These are phyloP conservation scores for Tuber borchii DNA, from an alignment of 495 filamentous ascomycete genomes.

Conservation along the genomic window DNA sequence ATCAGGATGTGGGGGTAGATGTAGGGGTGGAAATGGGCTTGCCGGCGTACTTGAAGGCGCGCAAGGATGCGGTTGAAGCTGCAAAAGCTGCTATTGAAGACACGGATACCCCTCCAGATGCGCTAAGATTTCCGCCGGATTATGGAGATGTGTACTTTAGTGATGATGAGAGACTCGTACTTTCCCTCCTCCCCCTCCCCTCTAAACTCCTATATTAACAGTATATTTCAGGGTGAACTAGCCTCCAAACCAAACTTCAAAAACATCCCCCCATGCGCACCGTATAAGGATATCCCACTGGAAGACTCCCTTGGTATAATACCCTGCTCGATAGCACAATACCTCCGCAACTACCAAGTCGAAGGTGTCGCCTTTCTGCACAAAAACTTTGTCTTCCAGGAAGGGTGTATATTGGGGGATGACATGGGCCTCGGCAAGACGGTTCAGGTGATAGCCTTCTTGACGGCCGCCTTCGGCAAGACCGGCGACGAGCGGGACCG, in stretches of 20 bases:
- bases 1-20: constrained; percentile 6
- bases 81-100: constrained; percentile 48
- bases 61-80: constrained; percentile 53
- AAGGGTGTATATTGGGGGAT: constrained; percentile 82
- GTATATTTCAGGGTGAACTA: constrained; percentile 60
- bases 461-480: constrained; percentile 90
- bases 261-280: constrained; percentile 45
- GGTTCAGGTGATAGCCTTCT: constrained; percentile 90
- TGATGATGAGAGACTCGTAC: constrained; percentile 62
- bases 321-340: constrained; percentile 85
- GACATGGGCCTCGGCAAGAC: constrained; percentile 99
- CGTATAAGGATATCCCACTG: constrained; percentile 68
- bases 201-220: constrained; percentile 33
- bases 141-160: constrained; percentile 82
- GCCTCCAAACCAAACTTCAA: constrained; percentile 50
- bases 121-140: constrained; percentile 67
- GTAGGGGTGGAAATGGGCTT: constrained; percentile 13
- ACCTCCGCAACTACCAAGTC: constrained; percentile 84
- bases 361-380: constrained; percentile 82
- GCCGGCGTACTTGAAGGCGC: constrained; percentile 14
- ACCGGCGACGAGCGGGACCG: constrained; percentile 81
- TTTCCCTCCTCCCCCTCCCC: neutral
- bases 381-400: constrained; percentile 83
- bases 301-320: constrained; percentile 73
- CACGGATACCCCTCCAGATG: constrained; percentile 54